phyloP scores from a whole-genome alignment of 139 green algal species.

The Picochlorum sp. region DNA sequence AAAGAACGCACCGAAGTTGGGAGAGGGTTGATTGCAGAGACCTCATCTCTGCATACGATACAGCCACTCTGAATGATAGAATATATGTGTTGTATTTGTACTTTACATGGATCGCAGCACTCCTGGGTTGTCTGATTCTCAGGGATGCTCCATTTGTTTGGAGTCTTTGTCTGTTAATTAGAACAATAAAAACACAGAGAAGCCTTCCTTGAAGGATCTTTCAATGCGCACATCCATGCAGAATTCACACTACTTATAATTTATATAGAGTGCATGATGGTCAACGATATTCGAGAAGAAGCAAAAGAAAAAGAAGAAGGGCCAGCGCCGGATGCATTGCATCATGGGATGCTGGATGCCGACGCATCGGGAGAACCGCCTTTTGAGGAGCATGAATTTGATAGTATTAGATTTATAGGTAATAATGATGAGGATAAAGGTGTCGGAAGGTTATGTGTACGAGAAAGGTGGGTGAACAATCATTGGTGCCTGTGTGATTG shows the following conservation, averaged over 20 bases:
- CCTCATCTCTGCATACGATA: background rate
- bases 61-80: background rate
- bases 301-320: too few species aligned
- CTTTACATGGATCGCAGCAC: too few species aligned
- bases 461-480: background rate
- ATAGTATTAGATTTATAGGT: constrained; percentile 18
- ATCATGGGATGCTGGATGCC: background rate
- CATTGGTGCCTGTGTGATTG: constrained; percentile 1
- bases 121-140: too few species aligned
- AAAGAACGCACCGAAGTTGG: background rate
- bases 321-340: background rate
- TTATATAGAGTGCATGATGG: too few species aligned
- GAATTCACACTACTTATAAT: too few species aligned
- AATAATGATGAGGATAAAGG: constrained; percentile 5
- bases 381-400: constrained; percentile 25
- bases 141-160: too few species aligned
- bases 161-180: too few species aligned
- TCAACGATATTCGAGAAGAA: too few species aligned
- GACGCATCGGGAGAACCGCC: background rate
- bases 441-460: constrained; percentile 19
- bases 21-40: background rate
- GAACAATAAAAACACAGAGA: too few species aligned
- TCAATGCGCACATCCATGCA: too few species aligned
- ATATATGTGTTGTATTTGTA: background rate
- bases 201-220: too few species aligned